Conservation (phyloP, 1,284 basidiomycete genomes). For the Cutaneotrichosporon cavernicola region DNA sequence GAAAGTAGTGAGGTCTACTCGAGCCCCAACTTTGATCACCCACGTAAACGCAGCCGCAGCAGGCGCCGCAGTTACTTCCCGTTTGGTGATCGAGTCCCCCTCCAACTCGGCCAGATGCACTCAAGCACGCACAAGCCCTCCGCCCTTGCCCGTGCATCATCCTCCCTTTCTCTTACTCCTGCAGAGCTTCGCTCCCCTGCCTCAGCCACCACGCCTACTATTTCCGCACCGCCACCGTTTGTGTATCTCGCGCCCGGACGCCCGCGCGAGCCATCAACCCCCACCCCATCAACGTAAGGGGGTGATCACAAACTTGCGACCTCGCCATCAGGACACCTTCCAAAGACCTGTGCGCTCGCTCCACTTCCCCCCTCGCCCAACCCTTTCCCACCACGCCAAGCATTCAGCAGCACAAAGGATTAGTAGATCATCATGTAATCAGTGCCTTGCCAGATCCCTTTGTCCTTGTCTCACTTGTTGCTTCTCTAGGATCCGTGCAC, state of each 20-base stretch:
- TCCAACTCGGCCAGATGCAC: background rate
- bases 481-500: background rate
- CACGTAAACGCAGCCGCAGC: background rate
- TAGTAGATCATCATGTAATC: background rate
- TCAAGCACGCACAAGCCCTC: background rate
- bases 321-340: too few species aligned
- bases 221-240: too few species aligned
- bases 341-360: too few species aligned
- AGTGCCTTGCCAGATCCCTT: background rate
- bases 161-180: background rate
- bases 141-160: background rate
- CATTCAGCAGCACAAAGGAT: background rate
- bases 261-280: too few species aligned
- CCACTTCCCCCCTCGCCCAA: too few species aligned
- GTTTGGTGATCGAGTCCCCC: background rate
- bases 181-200: too few species aligned
- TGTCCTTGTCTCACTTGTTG: background rate
- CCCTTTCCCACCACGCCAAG: background rate
- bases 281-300: too few species aligned
- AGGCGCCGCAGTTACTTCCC: background rate
- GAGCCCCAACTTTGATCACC: background rate
- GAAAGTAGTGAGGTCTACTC: background rate
- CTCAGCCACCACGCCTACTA: too few species aligned
- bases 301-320: too few species aligned
- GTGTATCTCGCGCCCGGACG: too few species aligned